Evolutionary conservation across 768 basidiomycete genomes (phyloP), one percentile per base, ranked within the genome.

Genomic region (Gelatoporia subvermispora): DNA sequence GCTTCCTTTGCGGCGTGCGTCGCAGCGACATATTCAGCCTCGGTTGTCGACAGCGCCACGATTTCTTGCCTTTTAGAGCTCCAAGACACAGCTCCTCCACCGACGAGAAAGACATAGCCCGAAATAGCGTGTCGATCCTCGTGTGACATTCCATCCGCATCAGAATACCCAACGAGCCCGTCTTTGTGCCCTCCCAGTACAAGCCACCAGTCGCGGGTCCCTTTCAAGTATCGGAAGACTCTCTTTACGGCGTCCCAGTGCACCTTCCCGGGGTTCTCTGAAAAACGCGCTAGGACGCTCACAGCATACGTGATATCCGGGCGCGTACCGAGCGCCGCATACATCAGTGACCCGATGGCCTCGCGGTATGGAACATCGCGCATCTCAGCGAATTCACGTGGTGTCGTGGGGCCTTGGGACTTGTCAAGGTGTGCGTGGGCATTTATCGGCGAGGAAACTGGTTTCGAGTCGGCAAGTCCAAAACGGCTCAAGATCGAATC

Each of bases 41-140:
- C n/a, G n/a, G n/a, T n/a, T n/a, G n/a, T n/a, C n/a, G 68, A 72
- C 1, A 64, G 56, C 1, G 70, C 61, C 0, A 72, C 61, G 2
- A 61, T 57, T 8, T 35, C 17, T 49, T 80, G 77, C 41, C 67
- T 63, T 41, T 66, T 62, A 0, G 68, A 67, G 21, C 56, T 57
- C 75, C 77, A 79, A 3, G 63, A 52, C 4, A 78, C 58, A 2
- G 68, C 58, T 3, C 67, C 71, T 0, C 68, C 66, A 18, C 55
- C 57, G 34, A 70, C 41, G 8, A 60, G 57, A 60, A 60, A 68
- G 11, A 46, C 63, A 48, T 54, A 70, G 15, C 64, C 70, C 25
- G 50, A 70, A 11, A 63, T 60, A 11, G 64, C 49, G n/a, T n/a
- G n/a, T n/a, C n/a, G n/a, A n/a, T n/a, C n/a, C n/a, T n/a, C n/a